Percentiles rank a stretch among this genome's conserved stretches.
Conservation (phyloP, 768 basidiomycete genomes). For the Pleurotus tuoliensis region DNA sequence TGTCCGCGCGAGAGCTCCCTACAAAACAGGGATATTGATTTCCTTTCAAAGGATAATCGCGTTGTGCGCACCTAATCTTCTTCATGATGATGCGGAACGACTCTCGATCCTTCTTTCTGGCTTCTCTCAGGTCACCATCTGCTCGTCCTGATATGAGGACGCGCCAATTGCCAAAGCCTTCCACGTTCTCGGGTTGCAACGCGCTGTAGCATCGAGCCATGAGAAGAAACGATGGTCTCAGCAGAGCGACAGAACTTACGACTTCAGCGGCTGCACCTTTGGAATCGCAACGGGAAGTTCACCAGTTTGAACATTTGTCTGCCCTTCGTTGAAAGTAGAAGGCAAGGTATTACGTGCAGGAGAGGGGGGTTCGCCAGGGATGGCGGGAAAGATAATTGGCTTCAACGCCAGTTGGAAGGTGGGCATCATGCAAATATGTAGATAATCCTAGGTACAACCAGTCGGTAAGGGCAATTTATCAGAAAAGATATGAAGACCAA, state of each 20-base stretch:
- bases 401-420: too few relatives aligned
- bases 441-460: too few relatives aligned
- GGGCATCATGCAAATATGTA: too few relatives aligned
- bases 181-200: constrained; percentile 52
- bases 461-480: background rate
- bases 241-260: constrained; percentile 21
- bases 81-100: constrained; percentile 54
- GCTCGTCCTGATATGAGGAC: constrained; percentile 53
- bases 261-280: constrained; percentile 53
- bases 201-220: constrained; percentile 25
- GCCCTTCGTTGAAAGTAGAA: too few relatives aligned
- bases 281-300: constrained; percentile 30
- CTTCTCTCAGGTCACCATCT: constrained; percentile 43
- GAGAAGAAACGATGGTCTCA: background rate
- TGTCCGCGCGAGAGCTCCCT: constrained; percentile 70
- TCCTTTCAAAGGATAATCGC: background rate
- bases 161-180: constrained; percentile 63
- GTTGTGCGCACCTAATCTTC: constrained; percentile 55
- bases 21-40: background rate
- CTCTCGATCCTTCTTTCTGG: constrained; percentile 39
- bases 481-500: background rate
- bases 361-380: too few relatives aligned
- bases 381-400: too few relatives aligned
- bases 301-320: too few relatives aligned
- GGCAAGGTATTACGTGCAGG: too few relatives aligned